Evolutionary conservation across 2,329 filamentous ascomycete species (phyloP).

Genomic region (Colletotrichum cereale): DNA sequence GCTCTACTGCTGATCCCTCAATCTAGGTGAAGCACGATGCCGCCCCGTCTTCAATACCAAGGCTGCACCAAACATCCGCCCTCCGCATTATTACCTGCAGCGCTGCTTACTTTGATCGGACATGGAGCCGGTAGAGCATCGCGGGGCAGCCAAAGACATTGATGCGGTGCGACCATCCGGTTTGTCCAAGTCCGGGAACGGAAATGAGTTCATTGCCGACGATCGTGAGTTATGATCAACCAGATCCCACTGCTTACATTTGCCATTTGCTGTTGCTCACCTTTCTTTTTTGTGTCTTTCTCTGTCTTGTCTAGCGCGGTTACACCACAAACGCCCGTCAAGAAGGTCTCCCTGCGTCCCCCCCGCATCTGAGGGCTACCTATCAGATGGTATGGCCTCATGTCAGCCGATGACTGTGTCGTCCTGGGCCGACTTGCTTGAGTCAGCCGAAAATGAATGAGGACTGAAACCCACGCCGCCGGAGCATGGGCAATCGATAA

Average conservation of each 20-base stretch:
- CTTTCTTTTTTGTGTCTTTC: constrained; percentile 8
- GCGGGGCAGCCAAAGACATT: background rate
- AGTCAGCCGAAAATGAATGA: constrained; percentile 3
- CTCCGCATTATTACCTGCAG: background rate
- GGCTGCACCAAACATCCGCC: constrained; percentile 8
- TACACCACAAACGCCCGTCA: constrained; percentile 16
- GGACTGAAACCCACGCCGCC: constrained; percentile 29
- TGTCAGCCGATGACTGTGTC: constrained; percentile 21
- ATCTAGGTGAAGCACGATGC: constrained; percentile 38
- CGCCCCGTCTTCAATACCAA: constrained; percentile 32
- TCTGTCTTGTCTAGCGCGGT: constrained; percentile 13
- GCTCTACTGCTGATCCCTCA: constrained; percentile 35
- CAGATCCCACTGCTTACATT: background rate
- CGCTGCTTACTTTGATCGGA: background rate
- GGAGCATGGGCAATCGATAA: constrained; percentile 22
- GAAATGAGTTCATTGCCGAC: constrained; percentile 27
- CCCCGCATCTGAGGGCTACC: constrained; percentile 15
- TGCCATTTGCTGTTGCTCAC: background rate
- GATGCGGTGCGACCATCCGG: background rate
- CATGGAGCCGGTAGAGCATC: background rate
- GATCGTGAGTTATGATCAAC: constrained; percentile 6
- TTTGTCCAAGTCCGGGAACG: constrained; percentile 5
- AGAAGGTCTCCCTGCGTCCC: constrained; percentile 32
- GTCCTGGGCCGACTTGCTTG: constrained; percentile 17
- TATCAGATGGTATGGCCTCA: constrained; percentile 20